A percentile compares a stretch with the other conserved stretches of the same genome.
These are phyloP conservation scores for Neurospora sp. DNA, from an alignment of 2,329 filamentous ascomycete genomes.

Conservation along the genomic window DNA sequence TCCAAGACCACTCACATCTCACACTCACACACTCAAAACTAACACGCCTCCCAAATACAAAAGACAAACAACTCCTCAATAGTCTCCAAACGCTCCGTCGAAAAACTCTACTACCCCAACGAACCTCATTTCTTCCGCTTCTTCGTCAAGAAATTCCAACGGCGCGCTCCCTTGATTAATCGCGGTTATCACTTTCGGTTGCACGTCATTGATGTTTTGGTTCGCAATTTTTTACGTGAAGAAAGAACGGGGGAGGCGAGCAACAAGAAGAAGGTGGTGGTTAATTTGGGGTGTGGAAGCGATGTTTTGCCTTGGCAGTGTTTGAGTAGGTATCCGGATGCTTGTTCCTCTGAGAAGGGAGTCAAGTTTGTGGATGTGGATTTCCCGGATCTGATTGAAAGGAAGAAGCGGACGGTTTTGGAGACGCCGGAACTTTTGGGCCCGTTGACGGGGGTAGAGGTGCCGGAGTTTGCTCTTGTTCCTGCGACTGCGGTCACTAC, in stretches of 20 bases:
- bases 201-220: slow-evolving; percentile 66
- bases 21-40: neutral
- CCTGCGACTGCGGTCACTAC: neutral
- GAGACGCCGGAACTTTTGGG: slow-evolving; percentile 49
- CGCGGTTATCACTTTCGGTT: slow-evolving; percentile 81
- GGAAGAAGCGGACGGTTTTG: slow-evolving; percentile 60
- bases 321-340: slow-evolving; percentile 52
- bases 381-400: slow-evolving; percentile 67
- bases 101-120: slow-evolving; percentile 67
- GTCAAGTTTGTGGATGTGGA: slow-evolving; percentile 76
- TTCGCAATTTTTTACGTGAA: slow-evolving; percentile 65
- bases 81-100: slow-evolving; percentile 86
- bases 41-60: neutral
- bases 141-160: slow-evolving; percentile 76
- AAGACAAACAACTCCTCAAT: slow-evolving; percentile 88
- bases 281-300: slow-evolving; percentile 85
- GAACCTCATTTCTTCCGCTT: slow-evolving; percentile 79
- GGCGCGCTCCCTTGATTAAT: slow-evolving; percentile 81
- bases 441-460: slow-evolving; percentile 37
- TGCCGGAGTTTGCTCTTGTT: neutral
- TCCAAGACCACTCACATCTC: neutral
- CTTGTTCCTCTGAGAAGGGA: slow-evolving; percentile 33
- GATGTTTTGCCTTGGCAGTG: slow-evolving; percentile 83
- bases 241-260: slow-evolving; percentile 16
- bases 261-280: slow-evolving; percentile 54